Base-by-base conservation (phyloP, 352 stramenopile species). In the Phytophthora litchii region DNA sequence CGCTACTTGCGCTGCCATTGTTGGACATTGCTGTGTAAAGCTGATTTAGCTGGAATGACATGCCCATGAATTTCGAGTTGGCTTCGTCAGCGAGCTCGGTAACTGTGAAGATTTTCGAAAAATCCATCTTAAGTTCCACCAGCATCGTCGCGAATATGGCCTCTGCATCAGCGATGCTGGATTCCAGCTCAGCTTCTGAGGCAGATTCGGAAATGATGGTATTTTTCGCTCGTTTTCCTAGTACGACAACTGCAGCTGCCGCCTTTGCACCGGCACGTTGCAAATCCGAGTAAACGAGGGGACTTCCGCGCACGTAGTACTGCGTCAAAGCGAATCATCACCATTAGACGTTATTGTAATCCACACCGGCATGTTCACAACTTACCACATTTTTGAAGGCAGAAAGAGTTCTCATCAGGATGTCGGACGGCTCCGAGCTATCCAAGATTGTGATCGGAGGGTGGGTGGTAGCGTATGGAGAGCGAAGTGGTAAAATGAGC, bases 51-150 rank as follows among this genome's bases (percentile, higher is more conserved):
- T 92, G 76, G 54, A 91, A 91, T 16, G 78, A 84, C 52, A 84
- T 92, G 3, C 85, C 85, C 42, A 95, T 76, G 42, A 92, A 93
- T 62, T 93, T 95, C n/a, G 86, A 95, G 49, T 95, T 95, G 23
- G 78, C 80, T 56, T 92, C 82, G 44, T 95, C 81, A 1, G 81
- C 69, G 19, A 95, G 79, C 45, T 95, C 86, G 0, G 86, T 95
- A 62, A 95, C 83, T 4, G 86, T 93, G 42, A 95, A 95, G 35
- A 93, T 88, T 53, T 78, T 83, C 8, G 78, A 72, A 17, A 92
- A 90, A 56, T 95, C 79, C 83, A 95, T 92, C 58, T 95, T 93
- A 29, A 95, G 66, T 54, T 93, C 83, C 29, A 95, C 83, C 12
- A 95, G 64, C 84, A 95, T 92, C 14, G 86, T 93, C 20, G 75